Evolutionary conservation across 345 rosid species (phyloP).

Genomic region (Adansonia digitata): DNA sequence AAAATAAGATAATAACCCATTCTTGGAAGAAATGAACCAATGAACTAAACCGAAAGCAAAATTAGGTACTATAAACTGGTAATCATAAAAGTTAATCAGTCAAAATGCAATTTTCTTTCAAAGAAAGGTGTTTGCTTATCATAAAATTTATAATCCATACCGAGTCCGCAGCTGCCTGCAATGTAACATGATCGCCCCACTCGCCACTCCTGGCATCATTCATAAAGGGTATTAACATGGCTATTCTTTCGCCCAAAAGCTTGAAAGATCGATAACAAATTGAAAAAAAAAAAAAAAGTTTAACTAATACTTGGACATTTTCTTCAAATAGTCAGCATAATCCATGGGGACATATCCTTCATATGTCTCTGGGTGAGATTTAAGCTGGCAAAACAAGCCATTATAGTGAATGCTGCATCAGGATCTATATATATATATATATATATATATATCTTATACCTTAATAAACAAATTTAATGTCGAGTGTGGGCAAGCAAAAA

Average conservation of each 20-base stretch:
- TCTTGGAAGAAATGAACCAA: background rate
- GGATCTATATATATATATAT: constrained; percentile 1
- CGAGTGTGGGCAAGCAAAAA: background rate
- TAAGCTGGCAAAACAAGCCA: constrained; percentile 43
- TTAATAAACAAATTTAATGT: background rate
- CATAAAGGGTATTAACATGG: constrained; percentile 14
- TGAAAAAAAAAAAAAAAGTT: constrained; percentile 8
- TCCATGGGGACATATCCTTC: constrained; percentile 87
- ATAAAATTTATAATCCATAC: constrained; percentile 25
- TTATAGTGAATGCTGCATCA: constrained; percentile 7
- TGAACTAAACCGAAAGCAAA: background rate
- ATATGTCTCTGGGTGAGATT: constrained; percentile 50
- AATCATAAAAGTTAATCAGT: background rate
- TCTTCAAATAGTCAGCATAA: constrained; percentile 59
- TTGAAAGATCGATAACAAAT: background rate
- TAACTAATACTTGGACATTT: constrained; percentile 53
- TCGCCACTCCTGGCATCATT: constrained; percentile 53
- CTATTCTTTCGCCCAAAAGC: background rate
- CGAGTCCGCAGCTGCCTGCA: constrained; percentile 76
- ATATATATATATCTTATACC: background rate
- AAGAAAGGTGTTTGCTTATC: background rate
- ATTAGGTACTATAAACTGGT: background rate
- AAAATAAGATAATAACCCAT: background rate
- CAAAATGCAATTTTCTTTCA: background rate
- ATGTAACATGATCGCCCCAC: constrained; percentile 67